A percentile compares a stretch with the other conserved stretches of the same genome.
phyloP scores from a whole-genome alignment of 306 rosid genomes.

The Trichosanthes truncata region DNA sequence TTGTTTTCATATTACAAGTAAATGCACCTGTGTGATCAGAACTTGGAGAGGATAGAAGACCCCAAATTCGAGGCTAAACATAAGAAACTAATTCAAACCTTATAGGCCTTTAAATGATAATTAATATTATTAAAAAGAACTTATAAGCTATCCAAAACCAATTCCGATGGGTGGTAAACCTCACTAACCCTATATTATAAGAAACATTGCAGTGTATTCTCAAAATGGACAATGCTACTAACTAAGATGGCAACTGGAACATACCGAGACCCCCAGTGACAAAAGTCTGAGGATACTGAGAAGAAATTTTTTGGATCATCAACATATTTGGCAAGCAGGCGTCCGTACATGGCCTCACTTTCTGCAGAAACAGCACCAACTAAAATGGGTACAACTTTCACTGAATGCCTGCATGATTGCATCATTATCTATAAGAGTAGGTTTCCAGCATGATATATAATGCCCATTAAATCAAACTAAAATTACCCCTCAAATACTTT shows the following conservation, averaged over 20 bases:
- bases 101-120: not conserved
- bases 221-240: not conserved
- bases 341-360: conserved; percentile 72
- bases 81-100: not conserved
- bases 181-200: not conserved
- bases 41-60: not conserved
- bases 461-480: not conserved
- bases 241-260: conserved; percentile 8
- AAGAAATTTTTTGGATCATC: conserved; percentile 76
- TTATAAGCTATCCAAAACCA: not conserved
- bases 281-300: conserved; percentile 84
- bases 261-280: conserved; percentile 97
- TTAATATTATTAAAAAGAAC: not conserved
- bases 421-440: conserved; percentile 17
- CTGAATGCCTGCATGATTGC: conserved; percentile 61
- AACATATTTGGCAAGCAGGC: conserved; percentile 71
- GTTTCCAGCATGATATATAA: not conserved
- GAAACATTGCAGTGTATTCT: not conserved
- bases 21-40: not conserved
- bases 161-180: not conserved
- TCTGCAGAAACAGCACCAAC: conserved; percentile 77
- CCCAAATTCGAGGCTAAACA: not conserved
- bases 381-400: conserved; percentile 85
- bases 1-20: too few species aligned
- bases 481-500: conserved; percentile 91